Evolutionary conservation across 257 asterid species (phyloP).

Genomic region (Solanum acaule): DNA sequence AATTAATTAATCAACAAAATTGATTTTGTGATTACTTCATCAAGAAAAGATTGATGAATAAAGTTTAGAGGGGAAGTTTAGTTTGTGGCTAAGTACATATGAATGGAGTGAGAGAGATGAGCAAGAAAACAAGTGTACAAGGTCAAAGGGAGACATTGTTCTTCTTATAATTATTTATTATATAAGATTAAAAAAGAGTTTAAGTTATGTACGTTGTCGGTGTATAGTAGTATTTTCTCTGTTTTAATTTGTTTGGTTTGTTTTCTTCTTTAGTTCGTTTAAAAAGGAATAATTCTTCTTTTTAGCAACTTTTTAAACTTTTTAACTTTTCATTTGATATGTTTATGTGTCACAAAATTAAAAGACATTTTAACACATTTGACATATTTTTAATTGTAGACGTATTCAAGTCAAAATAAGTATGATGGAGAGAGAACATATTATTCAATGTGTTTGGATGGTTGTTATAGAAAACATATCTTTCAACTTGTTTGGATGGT

Average conservation of each 20-base stretch:
- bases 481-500: too few relatives aligned
- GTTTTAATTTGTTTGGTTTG: not conserved
- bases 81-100: not conserved
- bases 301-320: too few relatives aligned
- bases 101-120: not conserved
- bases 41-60: not conserved
- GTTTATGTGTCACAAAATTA: too few relatives aligned
- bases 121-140: not conserved
- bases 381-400: too few relatives aligned
- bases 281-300: too few relatives aligned
- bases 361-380: too few relatives aligned
- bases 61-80: not conserved
- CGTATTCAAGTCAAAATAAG: not conserved
- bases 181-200: not conserved
- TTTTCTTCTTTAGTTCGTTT: fast-evolving
- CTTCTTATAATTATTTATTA: not conserved
- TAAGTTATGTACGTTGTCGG: too few relatives aligned
- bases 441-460: not conserved
- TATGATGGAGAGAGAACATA: not conserved
- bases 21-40: not conserved
- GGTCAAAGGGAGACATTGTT: not conserved
- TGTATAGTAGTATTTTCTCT: not conserved
- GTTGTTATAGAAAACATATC: too few relatives aligned
- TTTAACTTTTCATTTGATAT: too few relatives aligned
- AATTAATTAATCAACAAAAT: not conserved